A percentile compares a stretch with the other conserved stretches of the same genome.
Conservation (phyloP, 106 monocot species). For the Dendrobium huoshanense region DNA sequence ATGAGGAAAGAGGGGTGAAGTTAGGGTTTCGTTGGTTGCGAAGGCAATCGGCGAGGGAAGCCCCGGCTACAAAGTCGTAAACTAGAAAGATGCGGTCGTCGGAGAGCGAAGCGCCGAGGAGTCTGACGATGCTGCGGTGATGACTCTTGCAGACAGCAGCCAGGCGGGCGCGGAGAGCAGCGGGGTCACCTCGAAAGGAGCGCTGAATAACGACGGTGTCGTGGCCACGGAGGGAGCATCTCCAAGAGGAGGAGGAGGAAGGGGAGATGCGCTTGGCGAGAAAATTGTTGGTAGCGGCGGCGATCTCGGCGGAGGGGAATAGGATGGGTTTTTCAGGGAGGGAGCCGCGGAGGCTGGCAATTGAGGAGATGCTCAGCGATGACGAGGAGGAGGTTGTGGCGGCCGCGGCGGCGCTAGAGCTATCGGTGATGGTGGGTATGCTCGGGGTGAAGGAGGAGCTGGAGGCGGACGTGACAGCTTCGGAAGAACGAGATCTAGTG, state of each 20-base stretch:
- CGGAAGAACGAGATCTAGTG: neutral
- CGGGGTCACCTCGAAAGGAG: constrained; percentile 27
- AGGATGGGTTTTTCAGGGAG: constrained; percentile 19
- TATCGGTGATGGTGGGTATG: neutral
- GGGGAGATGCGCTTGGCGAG: constrained; percentile 28
- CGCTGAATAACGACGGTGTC: constrained; percentile 48
- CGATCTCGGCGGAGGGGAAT: constrained; percentile 21
- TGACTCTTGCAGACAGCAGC: constrained; percentile 30
- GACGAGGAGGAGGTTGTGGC: constrained; percentile 7
- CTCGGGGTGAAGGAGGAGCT: neutral
- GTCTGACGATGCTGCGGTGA: constrained; percentile 42
- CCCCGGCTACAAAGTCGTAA: constrained; percentile 46
- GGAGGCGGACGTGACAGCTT: constrained; percentile 6
- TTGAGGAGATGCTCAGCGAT: constrained; percentile 14
- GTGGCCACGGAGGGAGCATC: constrained; percentile 42
- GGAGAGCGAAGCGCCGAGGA: constrained; percentile 49
- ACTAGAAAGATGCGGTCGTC: constrained; percentile 48
- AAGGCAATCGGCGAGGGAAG: constrained; percentile 48
- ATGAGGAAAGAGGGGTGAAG: constrained; percentile 57
- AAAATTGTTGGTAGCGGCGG: constrained; percentile 47
- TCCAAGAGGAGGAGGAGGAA: constrained; percentile 38
- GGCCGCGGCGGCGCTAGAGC: neutral
- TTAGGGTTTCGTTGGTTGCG: constrained; percentile 49
- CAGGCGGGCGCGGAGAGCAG: constrained; percentile 27
- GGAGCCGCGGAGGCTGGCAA: constrained; percentile 20